Conservation (phyloP, 202 grass and related monocot genomes). For the Hordeum pubiflorum region DNA sequence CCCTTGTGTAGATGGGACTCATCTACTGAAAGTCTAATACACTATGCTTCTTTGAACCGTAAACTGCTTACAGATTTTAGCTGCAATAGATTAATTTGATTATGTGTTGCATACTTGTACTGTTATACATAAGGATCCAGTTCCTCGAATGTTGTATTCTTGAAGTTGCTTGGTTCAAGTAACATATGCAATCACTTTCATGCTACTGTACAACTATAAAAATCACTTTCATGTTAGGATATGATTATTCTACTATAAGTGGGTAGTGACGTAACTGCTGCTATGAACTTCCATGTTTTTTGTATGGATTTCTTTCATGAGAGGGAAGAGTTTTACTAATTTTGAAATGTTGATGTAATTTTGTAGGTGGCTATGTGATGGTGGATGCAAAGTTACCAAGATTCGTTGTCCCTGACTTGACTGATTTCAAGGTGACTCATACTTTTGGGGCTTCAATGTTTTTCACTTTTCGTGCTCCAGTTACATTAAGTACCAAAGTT, state of each 20-base stretch:
- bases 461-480: neutral
- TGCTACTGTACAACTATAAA: neutral
- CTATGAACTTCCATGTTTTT: neutral
- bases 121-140: neutral
- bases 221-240: neutral
- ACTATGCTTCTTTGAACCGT: neutral
- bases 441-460: neutral
- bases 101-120: neutral
- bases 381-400: slow-evolving; percentile 82
- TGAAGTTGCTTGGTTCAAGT: neutral
- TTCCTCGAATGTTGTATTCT: neutral
- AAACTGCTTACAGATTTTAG: neutral
- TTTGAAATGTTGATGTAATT: slow-evolving; percentile 1
- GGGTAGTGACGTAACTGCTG: neutral
- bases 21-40: neutral
- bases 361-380: slow-evolving; percentile 80
- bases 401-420: slow-evolving; percentile 76
- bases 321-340: neutral
- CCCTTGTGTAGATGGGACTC: neutral
- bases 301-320: neutral
- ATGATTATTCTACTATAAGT: slow-evolving; percentile 4
- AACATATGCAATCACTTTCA: neutral
- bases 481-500: neutral
- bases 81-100: neutral
- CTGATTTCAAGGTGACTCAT: slow-evolving; percentile 70